These are phyloP conservation scores for Leishmania martiniquensis DNA, from an alignment of 208 protist species.

Conservation along the genomic window DNA sequence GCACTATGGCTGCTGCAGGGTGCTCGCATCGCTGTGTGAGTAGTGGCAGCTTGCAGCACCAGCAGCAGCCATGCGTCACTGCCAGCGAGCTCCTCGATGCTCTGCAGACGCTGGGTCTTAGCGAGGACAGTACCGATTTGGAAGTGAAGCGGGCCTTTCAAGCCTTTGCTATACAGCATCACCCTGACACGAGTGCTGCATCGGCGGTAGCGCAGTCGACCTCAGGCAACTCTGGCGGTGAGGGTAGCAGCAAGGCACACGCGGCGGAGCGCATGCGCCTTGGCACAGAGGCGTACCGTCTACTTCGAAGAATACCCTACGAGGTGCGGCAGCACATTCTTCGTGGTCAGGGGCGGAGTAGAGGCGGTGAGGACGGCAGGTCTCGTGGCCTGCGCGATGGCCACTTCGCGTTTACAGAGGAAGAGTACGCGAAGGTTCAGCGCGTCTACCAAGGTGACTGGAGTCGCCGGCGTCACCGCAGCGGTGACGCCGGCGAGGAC, in stretches of 20 bases:
- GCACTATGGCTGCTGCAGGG: not conserved
- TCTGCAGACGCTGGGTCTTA: conserved; percentile 42
- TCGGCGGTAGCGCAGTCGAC: not conserved
- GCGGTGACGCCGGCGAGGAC: conserved; percentile 9
- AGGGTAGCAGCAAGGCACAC: conserved; percentile 6
- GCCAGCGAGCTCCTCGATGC: conserved; percentile 45
- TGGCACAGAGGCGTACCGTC: conserved; percentile 66
- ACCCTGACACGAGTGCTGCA: conserved; percentile 49
- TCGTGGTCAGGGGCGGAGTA: not conserved
- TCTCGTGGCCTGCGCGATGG: not conserved
- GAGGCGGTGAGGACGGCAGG: not conserved
- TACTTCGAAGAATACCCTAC: conserved; percentile 38
- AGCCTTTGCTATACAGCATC: conserved; percentile 48
- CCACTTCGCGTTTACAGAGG: conserved; percentile 37
- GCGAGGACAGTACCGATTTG: conserved; percentile 46
- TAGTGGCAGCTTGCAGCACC: conserved; percentile 1
- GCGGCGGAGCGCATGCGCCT: conserved; percentile 16
- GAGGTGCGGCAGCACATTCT: conserved; percentile 53
- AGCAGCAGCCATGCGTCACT: conserved; percentile 15
- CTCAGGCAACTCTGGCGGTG: not conserved
- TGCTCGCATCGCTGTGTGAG: conserved; percentile 4
- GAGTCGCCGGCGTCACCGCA: conserved; percentile 5
- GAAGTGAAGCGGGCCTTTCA: conserved; percentile 70
- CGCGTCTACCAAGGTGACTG: conserved; percentile 41
- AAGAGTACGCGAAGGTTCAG: conserved; percentile 49